Evolutionary conservation across 345 rosid species (phyloP).

Genomic region (Dimocarpus longan): DNA sequence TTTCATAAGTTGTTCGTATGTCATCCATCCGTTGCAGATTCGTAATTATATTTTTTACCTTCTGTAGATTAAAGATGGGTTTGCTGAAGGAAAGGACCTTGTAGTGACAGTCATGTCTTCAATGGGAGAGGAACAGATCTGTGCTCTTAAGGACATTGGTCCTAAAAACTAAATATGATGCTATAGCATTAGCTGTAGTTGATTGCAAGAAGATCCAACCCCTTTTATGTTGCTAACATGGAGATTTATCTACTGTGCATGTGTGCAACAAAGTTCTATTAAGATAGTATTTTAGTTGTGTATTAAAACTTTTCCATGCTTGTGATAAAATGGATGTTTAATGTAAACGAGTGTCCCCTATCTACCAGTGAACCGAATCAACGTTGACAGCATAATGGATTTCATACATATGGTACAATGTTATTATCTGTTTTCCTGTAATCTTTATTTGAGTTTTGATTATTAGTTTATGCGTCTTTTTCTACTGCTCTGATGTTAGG

Average conservation of each 20-base stretch:
- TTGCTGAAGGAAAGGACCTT: constrained; percentile 68
- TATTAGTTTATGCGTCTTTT: not conserved
- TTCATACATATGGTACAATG: constrained; percentile 13
- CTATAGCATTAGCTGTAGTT: constrained; percentile 29
- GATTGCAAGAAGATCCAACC: constrained; percentile 20
- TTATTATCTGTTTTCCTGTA: not conserved
- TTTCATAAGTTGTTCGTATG: not conserved
- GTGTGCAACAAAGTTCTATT: constrained; percentile 20
- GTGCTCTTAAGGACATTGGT: constrained; percentile 69
- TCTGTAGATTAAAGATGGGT: constrained; percentile 59
- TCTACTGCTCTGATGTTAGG: not conserved
- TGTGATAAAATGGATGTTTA: constrained; percentile 18
- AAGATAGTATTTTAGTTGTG: constrained; percentile 25
- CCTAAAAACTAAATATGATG: constrained; percentile 50
- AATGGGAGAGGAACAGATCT: constrained; percentile 76
- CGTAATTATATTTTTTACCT: not conserved
- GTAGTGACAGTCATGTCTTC: constrained; percentile 69
- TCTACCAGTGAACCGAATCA: constrained; percentile 19
- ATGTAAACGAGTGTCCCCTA: constrained; percentile 5
- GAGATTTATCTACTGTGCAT: constrained; percentile 21
- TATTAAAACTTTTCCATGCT: constrained; percentile 17
- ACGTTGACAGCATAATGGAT: constrained; percentile 21
- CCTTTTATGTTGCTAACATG: constrained; percentile 17
- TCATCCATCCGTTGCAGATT: not conserved
- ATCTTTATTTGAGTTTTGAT: not conserved